These are phyloP conservation scores for Seiridium unicorne DNA, from an alignment of 2,329 filamentous ascomycete species.

Conservation along the genomic window DNA sequence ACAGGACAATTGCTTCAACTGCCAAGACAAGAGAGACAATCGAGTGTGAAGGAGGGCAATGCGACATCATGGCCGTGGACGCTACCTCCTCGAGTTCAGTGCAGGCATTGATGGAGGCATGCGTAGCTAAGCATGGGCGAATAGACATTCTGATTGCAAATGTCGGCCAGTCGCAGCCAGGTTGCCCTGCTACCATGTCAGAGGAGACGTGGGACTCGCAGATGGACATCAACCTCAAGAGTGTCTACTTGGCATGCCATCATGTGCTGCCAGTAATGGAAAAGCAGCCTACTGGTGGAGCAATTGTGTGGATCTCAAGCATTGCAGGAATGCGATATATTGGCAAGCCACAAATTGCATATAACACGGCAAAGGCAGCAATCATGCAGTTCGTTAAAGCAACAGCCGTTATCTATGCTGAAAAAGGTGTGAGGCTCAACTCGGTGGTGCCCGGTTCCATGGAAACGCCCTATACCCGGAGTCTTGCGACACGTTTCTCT, in stretches of 20 bases:
- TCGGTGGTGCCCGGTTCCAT: slow-evolving; percentile 56
- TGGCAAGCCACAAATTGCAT: slow-evolving; percentile 45
- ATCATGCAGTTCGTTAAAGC: slow-evolving; percentile 49
- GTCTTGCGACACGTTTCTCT: slow-evolving; percentile 43
- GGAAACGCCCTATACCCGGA: slow-evolving; percentile 49
- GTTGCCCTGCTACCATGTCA: slow-evolving; percentile 44
- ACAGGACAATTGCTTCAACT: slow-evolving; percentile 40
- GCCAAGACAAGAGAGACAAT: slow-evolving; percentile 27
- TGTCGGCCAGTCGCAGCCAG: slow-evolving; percentile 55
- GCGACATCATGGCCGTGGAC: slow-evolving; percentile 42
- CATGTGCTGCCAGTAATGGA: slow-evolving; percentile 54
- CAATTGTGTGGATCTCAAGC: slow-evolving; percentile 46
- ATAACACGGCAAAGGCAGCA: slow-evolving; percentile 38
- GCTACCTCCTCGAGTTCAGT: slow-evolving; percentile 53
- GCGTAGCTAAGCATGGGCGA: slow-evolving; percentile 48
- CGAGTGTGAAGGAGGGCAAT: slow-evolving; percentile 28
- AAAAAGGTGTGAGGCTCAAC: slow-evolving; percentile 47
- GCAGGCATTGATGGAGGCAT: slow-evolving; percentile 50
- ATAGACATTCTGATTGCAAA: slow-evolving; percentile 63
- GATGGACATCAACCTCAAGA: slow-evolving; percentile 54
- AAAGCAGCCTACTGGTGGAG: slow-evolving; percentile 36
- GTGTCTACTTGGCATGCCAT: slow-evolving; percentile 52
- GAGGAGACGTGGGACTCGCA: slow-evolving; percentile 52
- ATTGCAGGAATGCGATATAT: slow-evolving; percentile 52
- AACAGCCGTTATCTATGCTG: slow-evolving; percentile 49